Percentiles rank a stretch among this genome's conserved stretches.
Conservation (phyloP, 805 yeast species). For the Nakazawaea populi region DNA sequence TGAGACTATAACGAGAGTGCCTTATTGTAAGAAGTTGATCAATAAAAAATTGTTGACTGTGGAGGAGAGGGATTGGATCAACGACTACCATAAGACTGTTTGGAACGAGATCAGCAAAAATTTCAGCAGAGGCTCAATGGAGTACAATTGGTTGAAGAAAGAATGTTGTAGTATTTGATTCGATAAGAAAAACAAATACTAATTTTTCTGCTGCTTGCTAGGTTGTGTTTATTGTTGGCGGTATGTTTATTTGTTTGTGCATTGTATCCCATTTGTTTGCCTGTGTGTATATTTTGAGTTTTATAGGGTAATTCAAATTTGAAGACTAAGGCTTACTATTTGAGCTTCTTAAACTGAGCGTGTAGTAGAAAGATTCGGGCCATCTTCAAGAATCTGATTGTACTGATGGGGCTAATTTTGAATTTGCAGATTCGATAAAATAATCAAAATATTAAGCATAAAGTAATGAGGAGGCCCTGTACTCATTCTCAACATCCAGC, state of each 20-base stretch:
- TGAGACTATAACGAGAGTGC: slow-evolving; percentile 53
- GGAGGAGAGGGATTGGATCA: slow-evolving; percentile 45
- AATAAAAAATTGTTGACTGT: slow-evolving; percentile 33
- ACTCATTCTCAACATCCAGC: not conserved
- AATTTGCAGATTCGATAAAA: too few species aligned
- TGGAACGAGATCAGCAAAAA: slow-evolving; percentile 37
- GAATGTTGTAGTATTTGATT: slow-evolving; percentile 21
- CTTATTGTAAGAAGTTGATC: slow-evolving; percentile 49
- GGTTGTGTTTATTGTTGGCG: not conserved
- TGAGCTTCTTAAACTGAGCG: too few species aligned
- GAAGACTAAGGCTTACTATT: too few species aligned
- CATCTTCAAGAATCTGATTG: not conserved
- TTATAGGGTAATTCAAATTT: too few species aligned
- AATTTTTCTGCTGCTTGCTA: not conserved
- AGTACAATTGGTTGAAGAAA: slow-evolving; percentile 43
- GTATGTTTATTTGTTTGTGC: too few species aligned
- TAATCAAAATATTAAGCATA: not conserved
- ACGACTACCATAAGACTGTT: slow-evolving; percentile 39
- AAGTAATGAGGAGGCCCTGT: not conserved
- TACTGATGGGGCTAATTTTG: not conserved
- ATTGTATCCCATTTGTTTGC: too few species aligned
- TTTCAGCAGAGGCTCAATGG: slow-evolving; percentile 31
- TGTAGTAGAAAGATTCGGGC: too few species aligned
- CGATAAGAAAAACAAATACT: too few species aligned
- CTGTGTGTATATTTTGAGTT: not conserved